Conservation (phyloP, 1,139 yeast species). For the Chernovozyma sophiae-reginae region DNA sequence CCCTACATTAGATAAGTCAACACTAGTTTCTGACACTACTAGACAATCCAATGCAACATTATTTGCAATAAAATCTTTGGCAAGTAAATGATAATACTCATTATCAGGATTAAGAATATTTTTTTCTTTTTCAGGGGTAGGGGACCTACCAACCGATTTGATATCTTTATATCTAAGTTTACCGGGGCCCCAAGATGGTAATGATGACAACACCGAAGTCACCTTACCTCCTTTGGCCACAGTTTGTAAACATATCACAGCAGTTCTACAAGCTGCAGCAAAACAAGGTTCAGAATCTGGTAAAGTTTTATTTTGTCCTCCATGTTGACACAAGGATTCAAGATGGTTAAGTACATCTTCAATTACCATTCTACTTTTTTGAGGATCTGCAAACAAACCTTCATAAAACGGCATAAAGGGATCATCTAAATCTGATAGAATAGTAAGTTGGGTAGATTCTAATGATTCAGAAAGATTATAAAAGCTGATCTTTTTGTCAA, state of each 20-base stretch:
- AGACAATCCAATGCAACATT: slow-evolving; percentile 79
- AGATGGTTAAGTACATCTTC: slow-evolving; percentile 65
- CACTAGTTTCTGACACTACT: slow-evolving; percentile 59
- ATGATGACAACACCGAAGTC: slow-evolving; percentile 57
- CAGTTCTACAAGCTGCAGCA: slow-evolving; percentile 76
- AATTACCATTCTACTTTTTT: slow-evolving; percentile 57
- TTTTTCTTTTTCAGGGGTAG: slow-evolving; percentile 53
- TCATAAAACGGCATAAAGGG: slow-evolving; percentile 76
- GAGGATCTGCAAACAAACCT: slow-evolving; percentile 81
- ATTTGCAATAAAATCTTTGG: slow-evolving; percentile 54
- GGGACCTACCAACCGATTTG: slow-evolving; percentile 30
- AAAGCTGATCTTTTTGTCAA: slow-evolving; percentile 69
- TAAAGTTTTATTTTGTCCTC: slow-evolving; percentile 34
- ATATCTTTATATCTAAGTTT: slow-evolving; percentile 54
- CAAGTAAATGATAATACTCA: slow-evolving; percentile 59
- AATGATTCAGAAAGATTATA: slow-evolving; percentile 59
- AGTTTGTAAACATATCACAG: slow-evolving; percentile 56
- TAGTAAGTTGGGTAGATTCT: slow-evolving; percentile 60
- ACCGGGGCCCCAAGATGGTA: slow-evolving; percentile 88
- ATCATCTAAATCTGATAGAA: slow-evolving; percentile 71
- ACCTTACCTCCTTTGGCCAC: slow-evolving; percentile 76
- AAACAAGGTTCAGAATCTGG: slow-evolving; percentile 68
- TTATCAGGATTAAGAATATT: slow-evolving; percentile 54
- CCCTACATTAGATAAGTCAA: slow-evolving; percentile 74
- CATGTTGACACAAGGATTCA: slow-evolving; percentile 36